These are phyloP conservation scores for Carex kokanica DNA, from an alignment of 176 grass and related monocot species.

Conservation along the genomic window DNA sequence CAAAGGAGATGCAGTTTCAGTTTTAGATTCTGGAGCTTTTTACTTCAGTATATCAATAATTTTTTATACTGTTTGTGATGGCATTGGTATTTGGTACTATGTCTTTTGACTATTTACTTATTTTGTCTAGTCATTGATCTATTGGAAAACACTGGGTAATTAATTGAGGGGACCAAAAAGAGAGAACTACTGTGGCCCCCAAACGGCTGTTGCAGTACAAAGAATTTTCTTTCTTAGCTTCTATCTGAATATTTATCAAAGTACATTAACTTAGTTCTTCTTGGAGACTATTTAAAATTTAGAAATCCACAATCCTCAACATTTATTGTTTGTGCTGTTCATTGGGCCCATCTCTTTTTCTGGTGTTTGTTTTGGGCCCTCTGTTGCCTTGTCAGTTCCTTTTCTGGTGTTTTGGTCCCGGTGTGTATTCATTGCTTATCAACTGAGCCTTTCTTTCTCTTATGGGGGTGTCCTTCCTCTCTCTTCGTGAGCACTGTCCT, in stretches of 20 bases:
- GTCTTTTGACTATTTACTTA: neutral
- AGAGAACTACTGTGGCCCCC: neutral
- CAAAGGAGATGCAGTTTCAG: conserved; percentile 97
- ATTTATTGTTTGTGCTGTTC: neutral
- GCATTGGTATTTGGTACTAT: conserved; percentile 3
- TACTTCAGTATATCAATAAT: neutral
- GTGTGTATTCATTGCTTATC: neutral
- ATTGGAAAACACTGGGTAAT: conserved; percentile 4
- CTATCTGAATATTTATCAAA: conserved; percentile 11
- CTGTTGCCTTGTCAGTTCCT: neutral
- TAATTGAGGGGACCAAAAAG: neutral
- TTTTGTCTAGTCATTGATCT: conserved; percentile 5
- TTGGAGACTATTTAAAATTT: neutral
- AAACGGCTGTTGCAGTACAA: neutral
- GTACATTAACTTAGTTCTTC: neutral
- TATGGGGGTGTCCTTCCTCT: neutral
- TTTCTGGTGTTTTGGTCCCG: neutral
- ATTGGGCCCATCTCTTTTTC: too few species aligned
- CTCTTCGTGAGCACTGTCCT: neutral
- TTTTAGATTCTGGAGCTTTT: conserved; percentile 39
- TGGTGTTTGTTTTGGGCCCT: neutral
- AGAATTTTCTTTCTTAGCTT: neutral
- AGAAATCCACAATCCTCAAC: neutral
- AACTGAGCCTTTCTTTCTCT: neutral
- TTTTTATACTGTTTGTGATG: neutral